Evolutionary conservation across 768 basidiomycete genomes (phyloP), one percentile per base, ranked within the genome.

Genomic region (Hygrocybe punicea): DNA sequence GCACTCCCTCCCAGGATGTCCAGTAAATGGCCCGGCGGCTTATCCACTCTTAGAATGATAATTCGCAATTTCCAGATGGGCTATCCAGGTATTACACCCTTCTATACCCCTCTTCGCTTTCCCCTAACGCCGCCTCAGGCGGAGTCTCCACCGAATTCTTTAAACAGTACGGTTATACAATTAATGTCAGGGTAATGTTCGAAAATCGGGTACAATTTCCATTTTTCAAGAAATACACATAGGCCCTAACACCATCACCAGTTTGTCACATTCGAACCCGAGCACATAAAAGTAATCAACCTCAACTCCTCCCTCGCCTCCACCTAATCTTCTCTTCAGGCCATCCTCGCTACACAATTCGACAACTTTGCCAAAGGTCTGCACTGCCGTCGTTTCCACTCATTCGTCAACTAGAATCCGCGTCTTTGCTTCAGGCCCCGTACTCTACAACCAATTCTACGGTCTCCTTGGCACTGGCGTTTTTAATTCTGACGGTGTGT

Each of bases 401-500:
- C 57, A 19, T 36, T 53, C 47, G 39, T 59, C 63, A 8, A 29
- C n/a, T 4, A 16, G 42, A 29, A 14, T 14, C 16, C 25, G 4
- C 11, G 51, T 1, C 25, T 21, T 4, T 17, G 36, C 35, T 21
- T n/a, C 49, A 65, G 73, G 73, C 14, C 65, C 70, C 7, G 51
- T 62, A 3, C 62, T 69, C 25, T 64, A 58, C 34, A 55, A 46
- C 3, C 67, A 70, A 55, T 55, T 79, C 33, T 40, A 63, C 11
- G 69, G 75, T 5, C 61, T 82, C 4, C 70, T 85, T 4, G 85
- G 84, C 0, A 73, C 73, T 2, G 85, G 84, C 0, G 78, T 86
- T 0, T 87, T 86, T 68, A 82, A 82, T 60, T 76, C 78, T 2
- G 82, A 85, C 67, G 84, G 83, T 80, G 60, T 13, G 70, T 61